Percentiles rank a stretch among this genome's conserved stretches.
Evolutionary conservation across 2,329 filamentous ascomycete species (phyloP).

Genomic region (Hypoxylon sp.): DNA sequence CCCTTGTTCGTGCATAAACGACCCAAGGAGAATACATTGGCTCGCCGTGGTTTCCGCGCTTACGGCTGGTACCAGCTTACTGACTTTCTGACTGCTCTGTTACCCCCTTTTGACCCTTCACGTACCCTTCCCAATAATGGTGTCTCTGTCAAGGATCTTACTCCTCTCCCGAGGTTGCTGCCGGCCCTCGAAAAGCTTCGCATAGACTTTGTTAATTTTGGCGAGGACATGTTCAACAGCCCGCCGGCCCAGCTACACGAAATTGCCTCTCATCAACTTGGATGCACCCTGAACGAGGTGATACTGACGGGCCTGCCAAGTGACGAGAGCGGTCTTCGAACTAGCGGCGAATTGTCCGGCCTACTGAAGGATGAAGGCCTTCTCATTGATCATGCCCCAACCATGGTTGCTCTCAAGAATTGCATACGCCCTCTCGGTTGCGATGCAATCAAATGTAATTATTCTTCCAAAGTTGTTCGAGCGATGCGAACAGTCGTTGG

Average conservation of each 20-base stretch:
- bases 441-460: conserved; percentile 51
- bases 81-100: conserved; percentile 67
- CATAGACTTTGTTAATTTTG: conserved; percentile 70
- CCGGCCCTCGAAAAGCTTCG: conserved; percentile 64
- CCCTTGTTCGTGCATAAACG: conserved; percentile 61
- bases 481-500: conserved; percentile 53
- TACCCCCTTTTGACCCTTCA: conserved; percentile 65
- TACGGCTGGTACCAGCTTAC: conserved; percentile 69
- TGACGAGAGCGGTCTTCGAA: conserved; percentile 65
- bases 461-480: conserved; percentile 63
- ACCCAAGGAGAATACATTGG: conserved; percentile 62
- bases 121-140: conserved; percentile 39
- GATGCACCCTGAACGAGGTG: conserved; percentile 68
- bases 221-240: conserved; percentile 61
- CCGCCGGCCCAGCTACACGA: conserved; percentile 66
- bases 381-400: conserved; percentile 62
- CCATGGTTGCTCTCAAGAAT: conserved; percentile 61
- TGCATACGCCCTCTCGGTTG: conserved; percentile 60
- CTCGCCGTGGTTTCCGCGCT: conserved; percentile 67
- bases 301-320: conserved; percentile 67
- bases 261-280: conserved; percentile 68
- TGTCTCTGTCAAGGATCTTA: conserved; percentile 3
- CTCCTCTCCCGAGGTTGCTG: conserved; percentile 60
- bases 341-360: conserved; percentile 64
- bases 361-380: conserved; percentile 69